These are phyloP conservation scores for Hymenoscyphus albidus DNA, from an alignment of 2,329 filamentous ascomycete genomes.

Conservation along the genomic window DNA sequence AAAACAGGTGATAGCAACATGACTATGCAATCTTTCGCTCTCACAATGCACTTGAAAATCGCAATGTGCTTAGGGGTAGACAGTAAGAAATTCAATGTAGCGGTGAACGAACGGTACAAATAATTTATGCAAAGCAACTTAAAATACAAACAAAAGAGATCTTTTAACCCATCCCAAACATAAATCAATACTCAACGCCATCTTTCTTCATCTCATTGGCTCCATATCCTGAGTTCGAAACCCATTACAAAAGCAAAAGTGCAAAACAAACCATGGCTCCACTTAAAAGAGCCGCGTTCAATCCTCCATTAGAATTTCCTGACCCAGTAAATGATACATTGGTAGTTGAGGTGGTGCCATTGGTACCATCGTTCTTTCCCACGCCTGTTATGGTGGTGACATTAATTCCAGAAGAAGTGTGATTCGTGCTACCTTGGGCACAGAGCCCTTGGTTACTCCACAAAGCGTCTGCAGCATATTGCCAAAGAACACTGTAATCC, in stretches of 20 bases:
- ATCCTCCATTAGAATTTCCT: neutral
- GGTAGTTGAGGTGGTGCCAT: neutral
- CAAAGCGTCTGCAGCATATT: constrained; percentile 35
- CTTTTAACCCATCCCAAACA: neutral
- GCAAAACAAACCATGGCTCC: neutral
- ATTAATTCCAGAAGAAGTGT: constrained; percentile 4
- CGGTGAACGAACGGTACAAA: no score
- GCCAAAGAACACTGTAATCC: constrained; percentile 48
- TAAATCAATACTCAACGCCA: neutral
- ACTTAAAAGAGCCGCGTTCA: neutral
- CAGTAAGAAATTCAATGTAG: no score
- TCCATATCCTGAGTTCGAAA: neutral
- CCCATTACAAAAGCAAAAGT: neutral
- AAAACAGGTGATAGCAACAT: no score
- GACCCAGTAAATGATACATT: neutral
- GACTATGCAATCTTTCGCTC: no score
- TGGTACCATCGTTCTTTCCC: neutral
- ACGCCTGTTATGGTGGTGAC: constrained; percentile 1
- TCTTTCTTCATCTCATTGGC: neutral
- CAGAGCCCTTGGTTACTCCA: constrained; percentile 34
- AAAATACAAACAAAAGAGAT: no score
- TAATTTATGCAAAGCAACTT: no score
- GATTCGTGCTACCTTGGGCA: constrained; percentile 2
- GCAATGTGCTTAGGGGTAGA: no score
- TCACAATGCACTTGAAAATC: no score